A percentile compares a stretch with the other conserved stretches of the same genome.
Evolutionary conservation across 306 rosid species (phyloP).

Genomic region (Trifolium pratense): DNA sequence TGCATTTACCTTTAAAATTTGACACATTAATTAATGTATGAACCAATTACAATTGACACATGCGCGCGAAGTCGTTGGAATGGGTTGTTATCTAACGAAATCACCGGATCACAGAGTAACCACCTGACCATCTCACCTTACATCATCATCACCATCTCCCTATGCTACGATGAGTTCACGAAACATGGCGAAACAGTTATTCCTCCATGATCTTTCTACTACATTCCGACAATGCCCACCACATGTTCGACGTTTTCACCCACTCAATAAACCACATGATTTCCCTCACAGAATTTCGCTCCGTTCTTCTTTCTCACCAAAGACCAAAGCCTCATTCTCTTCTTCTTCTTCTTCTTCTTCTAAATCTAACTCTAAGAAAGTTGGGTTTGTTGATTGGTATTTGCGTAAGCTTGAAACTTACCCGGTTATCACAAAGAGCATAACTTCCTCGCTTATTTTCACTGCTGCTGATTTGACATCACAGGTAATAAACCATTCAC

Average conservation of each 20-base stretch:
- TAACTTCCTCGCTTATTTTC: slow-evolving; percentile 64
- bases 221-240: slow-evolving; percentile 41
- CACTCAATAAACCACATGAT: slow-evolving; percentile 10
- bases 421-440: slow-evolving; percentile 60
- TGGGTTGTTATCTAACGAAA: too few relatives aligned
- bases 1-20: too few relatives aligned
- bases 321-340: slow-evolving; percentile 5
- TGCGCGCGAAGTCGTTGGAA: too few relatives aligned
- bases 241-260: slow-evolving; percentile 41
- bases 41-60: too few relatives aligned
- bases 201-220: neutral
- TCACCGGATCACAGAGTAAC: too few relatives aligned
- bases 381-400: slow-evolving; percentile 69
- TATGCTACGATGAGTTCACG: too few relatives aligned
- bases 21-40: too few relatives aligned
- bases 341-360: slow-evolving; percentile 40
- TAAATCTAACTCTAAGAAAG: neutral
- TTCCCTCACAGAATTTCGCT: neutral
- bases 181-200: slow-evolving; percentile 29
- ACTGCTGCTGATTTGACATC: slow-evolving; percentile 68
- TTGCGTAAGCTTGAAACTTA: slow-evolving; percentile 54
- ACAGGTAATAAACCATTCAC: slow-evolving; percentile 46
- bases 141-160: too few relatives aligned
- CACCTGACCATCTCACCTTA: too few relatives aligned
- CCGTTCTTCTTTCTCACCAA: slow-evolving; percentile 9